Conservation (phyloP, 2,329 filamentous ascomycete genomes). For the Aureobasidium mangrovei region DNA sequence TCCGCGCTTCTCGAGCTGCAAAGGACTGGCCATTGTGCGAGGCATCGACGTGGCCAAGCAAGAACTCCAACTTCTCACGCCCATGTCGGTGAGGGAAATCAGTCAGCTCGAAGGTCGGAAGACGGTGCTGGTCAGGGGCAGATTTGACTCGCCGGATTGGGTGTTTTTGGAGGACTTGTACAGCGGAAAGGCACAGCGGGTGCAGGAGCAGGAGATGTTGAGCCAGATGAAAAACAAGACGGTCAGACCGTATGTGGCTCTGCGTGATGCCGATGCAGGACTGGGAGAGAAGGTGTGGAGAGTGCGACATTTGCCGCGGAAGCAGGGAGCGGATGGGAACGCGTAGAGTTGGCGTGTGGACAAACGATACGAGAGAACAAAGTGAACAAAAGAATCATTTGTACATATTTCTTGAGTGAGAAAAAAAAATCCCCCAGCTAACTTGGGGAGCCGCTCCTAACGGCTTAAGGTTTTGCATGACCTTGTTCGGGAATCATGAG, state of each 20-base stretch:
- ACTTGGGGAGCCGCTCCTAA: constrained; percentile 12
- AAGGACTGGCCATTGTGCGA: constrained; percentile 61
- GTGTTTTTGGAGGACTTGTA: constrained; percentile 58
- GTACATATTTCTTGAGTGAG: not conserved
- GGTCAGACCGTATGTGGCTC: constrained; percentile 12
- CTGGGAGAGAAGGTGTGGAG: constrained; percentile 15
- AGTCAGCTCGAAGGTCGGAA: constrained; percentile 32
- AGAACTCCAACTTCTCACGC: constrained; percentile 57
- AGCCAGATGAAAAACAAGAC: constrained; percentile 25
- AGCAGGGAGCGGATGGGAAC: not conserved
- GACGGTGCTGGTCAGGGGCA: constrained; percentile 58
- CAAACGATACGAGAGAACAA: not conserved
- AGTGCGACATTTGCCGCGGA: constrained; percentile 13
- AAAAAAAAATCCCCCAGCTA: not conserved
- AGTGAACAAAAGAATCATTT: not conserved
- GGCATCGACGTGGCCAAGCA: constrained; percentile 52
- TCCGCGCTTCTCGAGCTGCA: constrained; percentile 48
- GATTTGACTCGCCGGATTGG: constrained; percentile 61
- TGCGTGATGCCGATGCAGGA: not conserved
- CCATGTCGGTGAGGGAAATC: constrained; percentile 35
- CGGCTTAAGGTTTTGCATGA: constrained; percentile 4
- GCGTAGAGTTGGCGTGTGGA: not conserved
- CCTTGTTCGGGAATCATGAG: not conserved
- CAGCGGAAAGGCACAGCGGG: constrained; percentile 21
- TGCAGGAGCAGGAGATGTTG: constrained; percentile 19